These are phyloP conservation scores for Anethum foeniculum DNA, from an alignment of 140 eudicot genomes.

Conservation along the genomic window DNA sequence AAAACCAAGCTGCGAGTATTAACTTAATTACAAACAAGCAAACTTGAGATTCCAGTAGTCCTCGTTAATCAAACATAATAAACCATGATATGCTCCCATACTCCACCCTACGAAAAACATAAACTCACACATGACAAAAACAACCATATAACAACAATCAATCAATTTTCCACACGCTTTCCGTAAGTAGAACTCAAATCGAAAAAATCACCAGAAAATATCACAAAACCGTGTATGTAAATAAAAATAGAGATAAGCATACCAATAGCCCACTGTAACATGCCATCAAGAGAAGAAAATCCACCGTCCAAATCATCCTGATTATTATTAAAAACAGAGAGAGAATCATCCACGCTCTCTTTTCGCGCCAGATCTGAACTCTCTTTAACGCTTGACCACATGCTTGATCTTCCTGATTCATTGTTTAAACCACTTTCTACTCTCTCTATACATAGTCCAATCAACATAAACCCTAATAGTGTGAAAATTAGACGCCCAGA, in stretches of 20 bases:
- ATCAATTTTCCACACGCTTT: too few relatives aligned
- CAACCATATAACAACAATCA: too few relatives aligned
- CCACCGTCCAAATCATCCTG: constrained; percentile 75
- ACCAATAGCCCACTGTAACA: constrained; percentile 98
- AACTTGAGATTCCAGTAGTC: not conserved
- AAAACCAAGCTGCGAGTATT: not conserved
- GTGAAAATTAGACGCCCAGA: not conserved
- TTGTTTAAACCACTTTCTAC: not conserved
- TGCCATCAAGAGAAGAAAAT: constrained; percentile 89
- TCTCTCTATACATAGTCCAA: not conserved
- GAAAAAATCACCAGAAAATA: too few relatives aligned
- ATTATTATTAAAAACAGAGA: constrained; percentile 21
- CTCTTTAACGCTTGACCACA: not conserved
- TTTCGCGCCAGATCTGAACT: not conserved
- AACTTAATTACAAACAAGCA: not conserved
- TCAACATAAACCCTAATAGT: not conserved
- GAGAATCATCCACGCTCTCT: constrained; percentile 40
- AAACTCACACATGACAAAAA: not conserved
- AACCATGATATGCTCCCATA: not conserved
- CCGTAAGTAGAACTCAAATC: too few relatives aligned
- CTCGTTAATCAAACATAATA: not conserved
- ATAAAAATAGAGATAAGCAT: not conserved
- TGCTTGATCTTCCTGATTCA: not conserved
- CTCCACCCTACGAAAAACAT: not conserved
- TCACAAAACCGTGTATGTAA: too few relatives aligned